Evolutionary conservation across 1,284 basidiomycete species (phyloP).

Genomic region (Ustilago curta): DNA sequence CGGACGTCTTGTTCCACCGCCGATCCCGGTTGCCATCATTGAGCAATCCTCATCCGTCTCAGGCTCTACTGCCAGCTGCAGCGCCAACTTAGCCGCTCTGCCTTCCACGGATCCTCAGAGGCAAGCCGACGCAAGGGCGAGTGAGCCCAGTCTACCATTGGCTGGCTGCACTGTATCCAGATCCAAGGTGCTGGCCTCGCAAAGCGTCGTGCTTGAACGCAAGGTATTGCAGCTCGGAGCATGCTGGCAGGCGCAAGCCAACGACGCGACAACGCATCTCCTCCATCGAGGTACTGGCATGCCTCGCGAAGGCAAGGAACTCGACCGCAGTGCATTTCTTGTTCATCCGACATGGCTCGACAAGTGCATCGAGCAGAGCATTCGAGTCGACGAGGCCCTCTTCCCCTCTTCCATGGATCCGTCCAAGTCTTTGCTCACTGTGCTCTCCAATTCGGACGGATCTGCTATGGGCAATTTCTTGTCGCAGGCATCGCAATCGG

Average conservation of each 20-base stretch:
- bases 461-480: slow-evolving; percentile 41
- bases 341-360: slow-evolving; percentile 52
- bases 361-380: slow-evolving; percentile 39
- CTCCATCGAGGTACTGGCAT: slow-evolving; percentile 29
- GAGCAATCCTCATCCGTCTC: slow-evolving; percentile 10
- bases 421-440: slow-evolving; percentile 31
- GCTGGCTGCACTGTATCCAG: slow-evolving; percentile 37
- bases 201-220: slow-evolving; percentile 36
- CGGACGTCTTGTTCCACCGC: slow-evolving; percentile 25
- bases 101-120: background rate
- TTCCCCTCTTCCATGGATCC: slow-evolving; percentile 43
- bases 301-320: slow-evolving; percentile 33
- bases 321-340: slow-evolving; percentile 12
- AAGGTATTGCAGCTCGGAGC: slow-evolving; percentile 46
- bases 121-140: background rate
- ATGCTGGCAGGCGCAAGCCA: slow-evolving; percentile 29
- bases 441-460: slow-evolving; percentile 45
- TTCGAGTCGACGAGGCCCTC: slow-evolving; percentile 44
- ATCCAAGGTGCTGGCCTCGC: slow-evolving; percentile 25
- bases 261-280: slow-evolving; percentile 32
- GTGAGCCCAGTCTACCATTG: slow-evolving; percentile 17
- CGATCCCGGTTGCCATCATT: slow-evolving; percentile 6
- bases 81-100: background rate
- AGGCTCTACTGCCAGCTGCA: slow-evolving; percentile 10
- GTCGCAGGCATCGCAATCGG: slow-evolving; percentile 35